phyloP scores from a whole-genome alignment of 192 early-diverging fungal species.

The Linnemannia elongata region DNA sequence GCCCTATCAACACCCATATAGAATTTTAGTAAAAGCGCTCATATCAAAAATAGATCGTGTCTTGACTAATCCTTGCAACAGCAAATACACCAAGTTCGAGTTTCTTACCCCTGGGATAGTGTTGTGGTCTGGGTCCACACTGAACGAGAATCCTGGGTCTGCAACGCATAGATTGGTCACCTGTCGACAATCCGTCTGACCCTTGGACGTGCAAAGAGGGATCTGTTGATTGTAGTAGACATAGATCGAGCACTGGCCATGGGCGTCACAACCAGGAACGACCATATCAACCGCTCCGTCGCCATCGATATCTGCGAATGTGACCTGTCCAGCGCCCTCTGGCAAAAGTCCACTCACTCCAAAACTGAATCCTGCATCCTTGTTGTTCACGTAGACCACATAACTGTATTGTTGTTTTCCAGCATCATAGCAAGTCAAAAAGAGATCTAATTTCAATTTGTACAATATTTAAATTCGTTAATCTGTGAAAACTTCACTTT shows the following conservation, averaged over 20 bases:
- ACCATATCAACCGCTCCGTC: slow-evolving; percentile 91
- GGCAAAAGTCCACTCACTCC: slow-evolving; percentile 74
- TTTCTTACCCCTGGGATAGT: slow-evolving; percentile 49
- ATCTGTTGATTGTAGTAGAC: slow-evolving; percentile 87
- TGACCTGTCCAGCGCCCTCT: slow-evolving; percentile 76
- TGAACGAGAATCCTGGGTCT: slow-evolving; percentile 74
- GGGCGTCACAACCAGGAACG: slow-evolving; percentile 72
- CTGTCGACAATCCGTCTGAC: slow-evolving; percentile 70
- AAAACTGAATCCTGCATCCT: slow-evolving; percentile 74
- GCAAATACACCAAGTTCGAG: background rate
- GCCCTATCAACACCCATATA: slow-evolving; percentile 18
- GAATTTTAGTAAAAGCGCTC: too few relatives aligned
- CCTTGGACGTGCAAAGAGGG: slow-evolving; percentile 74
- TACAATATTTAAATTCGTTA: slow-evolving; percentile 6
- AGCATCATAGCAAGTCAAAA: slow-evolving; percentile 76
- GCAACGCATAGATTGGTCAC: slow-evolving; percentile 80
- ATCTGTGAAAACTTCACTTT: background rate
- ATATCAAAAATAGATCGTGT: background rate
- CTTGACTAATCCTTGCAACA: background rate
- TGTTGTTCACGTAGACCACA: slow-evolving; percentile 84
- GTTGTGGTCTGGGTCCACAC: slow-evolving; percentile 65
- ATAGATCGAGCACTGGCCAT: slow-evolving; percentile 73
- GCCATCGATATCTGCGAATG: slow-evolving; percentile 95
- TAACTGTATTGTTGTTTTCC: slow-evolving; percentile 58
- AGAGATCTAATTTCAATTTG: slow-evolving; percentile 65